Conservation (phyloP, 371 early-diverging fungal genomes). For the Lichtheimia corymbifera region DNA sequence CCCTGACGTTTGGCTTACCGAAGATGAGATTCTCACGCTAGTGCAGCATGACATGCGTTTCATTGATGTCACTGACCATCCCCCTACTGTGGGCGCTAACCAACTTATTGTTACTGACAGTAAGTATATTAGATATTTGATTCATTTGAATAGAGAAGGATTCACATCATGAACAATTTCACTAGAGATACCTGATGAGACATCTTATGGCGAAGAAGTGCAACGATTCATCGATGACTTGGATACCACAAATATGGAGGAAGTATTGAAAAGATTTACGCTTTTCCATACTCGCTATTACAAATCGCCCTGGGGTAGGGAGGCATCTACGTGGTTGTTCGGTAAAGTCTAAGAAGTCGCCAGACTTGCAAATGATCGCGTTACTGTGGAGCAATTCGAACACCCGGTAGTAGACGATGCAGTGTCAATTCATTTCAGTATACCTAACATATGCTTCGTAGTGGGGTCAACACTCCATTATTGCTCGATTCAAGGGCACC, state of each 20-base stretch:
- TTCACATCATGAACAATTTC: neutral
- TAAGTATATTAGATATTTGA: neutral
- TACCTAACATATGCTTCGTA: slow-evolving; percentile 5
- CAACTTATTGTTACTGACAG: neutral
- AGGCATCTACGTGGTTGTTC: slow-evolving; percentile 80
- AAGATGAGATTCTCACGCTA: slow-evolving; percentile 66
- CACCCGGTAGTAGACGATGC: slow-evolving; percentile 22
- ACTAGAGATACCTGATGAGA: slow-evolving; percentile 45
- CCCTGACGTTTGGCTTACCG: slow-evolving; percentile 56
- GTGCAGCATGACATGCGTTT: slow-evolving; percentile 66
- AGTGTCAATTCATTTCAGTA: neutral
- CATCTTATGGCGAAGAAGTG: slow-evolving; percentile 57
- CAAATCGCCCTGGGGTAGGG: slow-evolving; percentile 72
- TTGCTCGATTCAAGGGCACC: slow-evolving; percentile 70
- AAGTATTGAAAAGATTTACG: slow-evolving; percentile 69
- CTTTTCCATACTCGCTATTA: slow-evolving; percentile 90
- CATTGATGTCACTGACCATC: slow-evolving; percentile 88
- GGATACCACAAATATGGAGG: slow-evolving; percentile 62
- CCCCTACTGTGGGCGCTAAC: slow-evolving; percentile 13
- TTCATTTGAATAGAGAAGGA: neutral
- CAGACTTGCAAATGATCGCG: slow-evolving; percentile 37
- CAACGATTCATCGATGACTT: slow-evolving; percentile 57
- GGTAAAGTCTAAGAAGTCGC: slow-evolving; percentile 58
- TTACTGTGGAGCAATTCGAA: slow-evolving; percentile 82
- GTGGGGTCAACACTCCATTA: slow-evolving; percentile 55